Percentiles rank a stretch among this genome's conserved stretches.
phyloP scores from a whole-genome alignment of 108 stramenopile species.

The Pseudonitzschia delicatissima region DNA sequence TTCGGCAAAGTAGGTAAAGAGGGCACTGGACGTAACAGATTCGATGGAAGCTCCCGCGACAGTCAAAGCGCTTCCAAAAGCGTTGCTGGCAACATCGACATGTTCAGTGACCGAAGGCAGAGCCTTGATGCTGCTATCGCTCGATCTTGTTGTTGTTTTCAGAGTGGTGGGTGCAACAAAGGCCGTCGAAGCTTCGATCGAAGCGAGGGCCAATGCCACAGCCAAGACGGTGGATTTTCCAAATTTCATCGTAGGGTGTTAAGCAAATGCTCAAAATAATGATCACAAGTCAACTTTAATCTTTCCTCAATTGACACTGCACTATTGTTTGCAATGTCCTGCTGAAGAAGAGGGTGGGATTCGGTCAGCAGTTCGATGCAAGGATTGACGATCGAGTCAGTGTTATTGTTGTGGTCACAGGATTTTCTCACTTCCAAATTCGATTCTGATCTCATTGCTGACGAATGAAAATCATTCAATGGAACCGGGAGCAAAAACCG shows the following conservation, averaged over 20 bases:
- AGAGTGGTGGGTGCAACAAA: not conserved
- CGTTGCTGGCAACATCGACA: not conserved
- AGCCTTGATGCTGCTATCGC: not conserved
- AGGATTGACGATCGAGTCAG: constrained; percentile 7
- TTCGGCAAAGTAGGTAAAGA: constrained; percentile 43
- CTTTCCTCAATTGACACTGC: not conserved
- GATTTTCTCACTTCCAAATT: constrained; percentile 2
- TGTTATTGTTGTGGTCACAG: constrained; percentile 1
- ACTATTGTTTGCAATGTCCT: not conserved
- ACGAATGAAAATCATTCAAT: no score
- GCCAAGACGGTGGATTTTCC: not conserved
- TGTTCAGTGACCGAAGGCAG: not conserved
- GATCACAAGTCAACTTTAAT: not conserved
- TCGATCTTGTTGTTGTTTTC: not conserved
- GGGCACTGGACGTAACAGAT: constrained; percentile 6
- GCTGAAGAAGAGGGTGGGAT: no score
- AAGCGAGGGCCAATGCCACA: constrained; percentile 5
- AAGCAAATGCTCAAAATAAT: not conserved
- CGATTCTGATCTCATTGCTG: not conserved
- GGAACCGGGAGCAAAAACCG: no score
- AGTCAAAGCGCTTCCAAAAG: not conserved
- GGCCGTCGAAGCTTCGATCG: not conserved
- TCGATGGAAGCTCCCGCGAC: constrained; percentile 5
- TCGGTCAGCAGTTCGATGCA: not conserved
- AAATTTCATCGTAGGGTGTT: not conserved